These are phyloP conservation scores for Wickerhamomyces sp. DNA, from an alignment of 1,139 yeast species.

Conservation along the genomic window DNA sequence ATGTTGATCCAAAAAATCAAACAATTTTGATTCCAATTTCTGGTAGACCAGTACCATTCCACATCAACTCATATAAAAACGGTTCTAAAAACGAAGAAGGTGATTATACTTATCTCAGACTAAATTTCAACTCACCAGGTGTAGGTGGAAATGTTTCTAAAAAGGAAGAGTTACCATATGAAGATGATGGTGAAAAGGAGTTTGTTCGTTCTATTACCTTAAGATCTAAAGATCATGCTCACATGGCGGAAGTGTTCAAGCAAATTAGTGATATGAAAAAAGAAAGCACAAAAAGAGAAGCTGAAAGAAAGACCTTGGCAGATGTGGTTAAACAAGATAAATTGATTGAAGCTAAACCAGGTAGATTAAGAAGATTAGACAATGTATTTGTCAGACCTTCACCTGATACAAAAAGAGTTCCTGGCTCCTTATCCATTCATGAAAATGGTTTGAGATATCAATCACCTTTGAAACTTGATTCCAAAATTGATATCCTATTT, in stretches of 20 bases:
- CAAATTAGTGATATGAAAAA: conserved; percentile 91
- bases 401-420: conserved; percentile 92
- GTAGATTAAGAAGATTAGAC: conserved; percentile 81
- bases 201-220: conserved; percentile 85
- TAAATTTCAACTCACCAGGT: conserved; percentile 94
- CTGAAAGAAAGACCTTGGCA: conserved; percentile 86
- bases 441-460: conserved; percentile 95
- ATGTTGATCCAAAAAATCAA: conserved; percentile 83
- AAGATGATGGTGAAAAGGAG: conserved; percentile 79
- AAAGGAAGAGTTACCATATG: conserved; percentile 82
- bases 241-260: conserved; percentile 87
- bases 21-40: conserved; percentile 87
- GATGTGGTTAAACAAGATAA: conserved; percentile 94
- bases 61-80: conserved; percentile 87
- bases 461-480: conserved; percentile 76
- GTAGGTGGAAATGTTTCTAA: conserved; percentile 67
- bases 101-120: conserved; percentile 82
- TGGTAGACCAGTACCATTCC: conserved; percentile 98
- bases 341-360: conserved; percentile 72
- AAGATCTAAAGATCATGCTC: conserved; percentile 85
- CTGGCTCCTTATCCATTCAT: conserved; percentile 88
- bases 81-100: conserved; percentile 97
- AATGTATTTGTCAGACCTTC: conserved; percentile 91
- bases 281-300: conserved; percentile 85
- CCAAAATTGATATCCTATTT: conserved; percentile 81